Conservation (phyloP, 148 eudicot genomes). For the Agrostemma githago region DNA sequence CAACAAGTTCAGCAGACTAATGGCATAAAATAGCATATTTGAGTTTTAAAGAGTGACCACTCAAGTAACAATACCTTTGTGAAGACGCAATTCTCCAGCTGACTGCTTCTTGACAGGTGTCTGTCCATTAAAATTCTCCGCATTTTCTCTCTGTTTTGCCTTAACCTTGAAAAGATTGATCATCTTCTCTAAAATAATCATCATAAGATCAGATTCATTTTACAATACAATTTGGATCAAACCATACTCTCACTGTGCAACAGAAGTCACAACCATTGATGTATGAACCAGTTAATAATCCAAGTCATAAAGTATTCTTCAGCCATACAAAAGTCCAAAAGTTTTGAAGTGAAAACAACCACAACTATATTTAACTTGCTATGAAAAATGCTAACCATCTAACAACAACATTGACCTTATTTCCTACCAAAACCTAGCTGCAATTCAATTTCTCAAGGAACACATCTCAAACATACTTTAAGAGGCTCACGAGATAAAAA, state of each 20-base stretch:
- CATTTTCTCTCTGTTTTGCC: slow-evolving; percentile 64
- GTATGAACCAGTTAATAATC: not conserved
- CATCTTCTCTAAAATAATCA: slow-evolving; percentile 45
- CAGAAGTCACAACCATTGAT: not conserved
- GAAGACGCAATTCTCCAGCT: slow-evolving; percentile 83
- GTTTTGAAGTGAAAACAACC: too few relatives aligned
- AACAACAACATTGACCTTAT: too few relatives aligned
- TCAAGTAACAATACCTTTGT: slow-evolving; percentile 44
- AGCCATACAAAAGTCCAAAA: not conserved
- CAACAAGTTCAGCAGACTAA: not conserved
- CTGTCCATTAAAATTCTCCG: slow-evolving; percentile 63
- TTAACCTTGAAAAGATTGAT: slow-evolving; percentile 74
- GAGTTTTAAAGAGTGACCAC: not conserved
- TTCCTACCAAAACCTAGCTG: too few relatives aligned
- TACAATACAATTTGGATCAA: not conserved
- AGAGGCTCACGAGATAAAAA: not conserved
- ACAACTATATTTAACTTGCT: too few relatives aligned
- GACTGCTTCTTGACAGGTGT: slow-evolving; percentile 63
- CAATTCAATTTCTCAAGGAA: too few relatives aligned
- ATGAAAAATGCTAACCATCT: too few relatives aligned
- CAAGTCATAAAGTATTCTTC: not conserved
- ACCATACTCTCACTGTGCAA: not conserved
- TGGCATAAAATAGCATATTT: not conserved
- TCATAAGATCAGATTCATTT: not conserved
- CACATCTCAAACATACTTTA: not conserved